Conservation (phyloP, 768 basidiomycete species). For the Russula virescens region DNA sequence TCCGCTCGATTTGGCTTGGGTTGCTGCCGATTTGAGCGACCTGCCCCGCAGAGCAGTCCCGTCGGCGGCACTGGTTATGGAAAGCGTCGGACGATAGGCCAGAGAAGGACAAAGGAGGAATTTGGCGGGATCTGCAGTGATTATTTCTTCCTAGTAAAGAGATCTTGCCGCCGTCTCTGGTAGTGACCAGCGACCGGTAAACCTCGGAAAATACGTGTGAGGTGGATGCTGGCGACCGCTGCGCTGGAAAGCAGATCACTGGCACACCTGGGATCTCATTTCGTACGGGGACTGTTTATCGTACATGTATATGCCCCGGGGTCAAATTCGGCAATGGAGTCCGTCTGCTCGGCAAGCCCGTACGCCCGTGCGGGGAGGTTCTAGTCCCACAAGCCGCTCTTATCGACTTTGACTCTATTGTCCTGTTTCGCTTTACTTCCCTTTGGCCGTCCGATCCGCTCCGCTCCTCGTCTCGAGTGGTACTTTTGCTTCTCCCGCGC, state of each 20-base stretch:
- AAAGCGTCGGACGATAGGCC: background rate
- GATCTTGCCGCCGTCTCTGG: conserved; percentile 1
- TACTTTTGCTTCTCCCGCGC: conserved; percentile 65
- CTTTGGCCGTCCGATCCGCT: conserved; percentile 57
- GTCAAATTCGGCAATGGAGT: conserved; percentile 2
- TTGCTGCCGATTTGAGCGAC: conserved; percentile 10
- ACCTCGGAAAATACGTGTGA: background rate
- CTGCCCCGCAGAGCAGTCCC: background rate
- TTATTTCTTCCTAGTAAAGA: conserved; percentile 4
- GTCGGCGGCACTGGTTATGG: conserved; percentile 11
- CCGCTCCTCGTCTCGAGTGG: conserved; percentile 66
- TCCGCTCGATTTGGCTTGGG: conserved; percentile 11
- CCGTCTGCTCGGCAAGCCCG: conserved; percentile 10
- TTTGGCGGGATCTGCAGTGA: conserved; percentile 19
- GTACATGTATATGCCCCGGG: conserved; percentile 8
- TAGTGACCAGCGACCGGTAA: background rate
- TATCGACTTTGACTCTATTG: conserved; percentile 46
- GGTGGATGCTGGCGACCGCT: background rate
- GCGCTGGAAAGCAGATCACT: background rate
- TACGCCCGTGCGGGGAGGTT: conserved; percentile 8
- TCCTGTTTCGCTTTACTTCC: conserved; percentile 88
- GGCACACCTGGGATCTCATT: too few relatives aligned
- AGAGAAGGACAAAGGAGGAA: background rate
- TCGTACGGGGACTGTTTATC: background rate
- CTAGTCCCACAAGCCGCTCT: conserved; percentile 44